Evolutionary conservation across 2,329 filamentous ascomycete genomes (phyloP).

Genomic region (Penicillium brasilianum): DNA sequence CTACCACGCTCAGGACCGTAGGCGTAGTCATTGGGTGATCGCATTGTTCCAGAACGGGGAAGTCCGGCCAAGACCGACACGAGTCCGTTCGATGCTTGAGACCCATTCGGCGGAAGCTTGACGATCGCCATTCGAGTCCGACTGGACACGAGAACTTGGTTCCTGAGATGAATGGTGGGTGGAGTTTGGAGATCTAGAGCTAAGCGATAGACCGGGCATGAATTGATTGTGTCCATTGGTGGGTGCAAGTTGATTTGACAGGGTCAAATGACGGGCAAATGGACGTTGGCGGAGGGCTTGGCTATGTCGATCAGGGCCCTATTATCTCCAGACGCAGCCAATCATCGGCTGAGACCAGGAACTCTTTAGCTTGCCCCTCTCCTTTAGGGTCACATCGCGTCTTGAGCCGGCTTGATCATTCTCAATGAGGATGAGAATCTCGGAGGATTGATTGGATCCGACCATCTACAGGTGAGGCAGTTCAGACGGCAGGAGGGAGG

Average conservation of each 20-base stretch:
- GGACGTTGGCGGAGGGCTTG: constrained; percentile 7
- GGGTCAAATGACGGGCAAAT: constrained; percentile 4
- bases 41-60: constrained; percentile 21
- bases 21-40: neutral
- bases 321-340: constrained; percentile 26
- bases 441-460: constrained; percentile 18
- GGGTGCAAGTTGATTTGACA: neutral
- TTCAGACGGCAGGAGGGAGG: neutral
- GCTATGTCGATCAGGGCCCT: constrained; percentile 30
- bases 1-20: neutral
- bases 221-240: constrained; percentile 1
- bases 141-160: neutral
- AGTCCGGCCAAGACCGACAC: constrained; percentile 24
- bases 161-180: constrained; percentile 10
- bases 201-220: neutral
- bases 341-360: constrained; percentile 16
- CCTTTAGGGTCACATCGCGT: constrained; percentile 28
- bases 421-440: neutral
- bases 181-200: constrained; percentile 2
- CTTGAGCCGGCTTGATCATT: constrained; percentile 1
- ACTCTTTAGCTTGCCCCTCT: constrained; percentile 17
- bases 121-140: constrained; percentile 25
- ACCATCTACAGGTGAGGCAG: constrained; percentile 10
- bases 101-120: constrained; percentile 24
- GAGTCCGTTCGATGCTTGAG: constrained; percentile 16